phyloP scores from a whole-genome alignment of 2,329 filamentous ascomycete genomes.

The Anthostomella pinea region DNA sequence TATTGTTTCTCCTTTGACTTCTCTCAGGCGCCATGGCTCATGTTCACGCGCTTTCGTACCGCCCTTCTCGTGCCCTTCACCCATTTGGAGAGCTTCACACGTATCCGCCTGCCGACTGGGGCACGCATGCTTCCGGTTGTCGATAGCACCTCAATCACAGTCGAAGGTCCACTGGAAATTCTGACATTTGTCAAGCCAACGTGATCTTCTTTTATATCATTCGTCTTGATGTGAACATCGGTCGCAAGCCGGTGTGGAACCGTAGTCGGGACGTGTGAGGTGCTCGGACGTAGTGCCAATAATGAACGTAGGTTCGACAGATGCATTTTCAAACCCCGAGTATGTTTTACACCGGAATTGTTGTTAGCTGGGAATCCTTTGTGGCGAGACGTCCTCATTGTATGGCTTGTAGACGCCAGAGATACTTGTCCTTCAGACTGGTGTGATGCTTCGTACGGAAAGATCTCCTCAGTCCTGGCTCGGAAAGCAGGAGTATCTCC shows the following conservation, averaged over 20 bases:
- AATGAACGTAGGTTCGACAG: constrained; percentile 26
- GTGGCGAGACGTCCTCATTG: constrained; percentile 8
- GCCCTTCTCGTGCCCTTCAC: constrained; percentile 24
- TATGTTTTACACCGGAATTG: constrained; percentile 9
- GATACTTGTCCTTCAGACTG: constrained; percentile 6
- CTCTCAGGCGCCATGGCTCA: constrained; percentile 10
- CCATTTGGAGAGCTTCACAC: constrained; percentile 27
- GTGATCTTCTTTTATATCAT: constrained; percentile 1
- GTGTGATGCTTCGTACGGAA: constrained; percentile 2
- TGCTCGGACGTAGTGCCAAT: constrained; percentile 11
- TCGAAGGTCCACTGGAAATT: constrained; percentile 7
- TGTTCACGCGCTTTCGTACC: constrained; percentile 20
- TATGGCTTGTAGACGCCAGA: constrained; percentile 4
- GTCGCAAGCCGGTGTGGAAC: background rate
- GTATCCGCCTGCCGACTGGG: constrained; percentile 23
- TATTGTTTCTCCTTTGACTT: constrained; percentile 7
- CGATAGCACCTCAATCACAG: constrained; percentile 6
- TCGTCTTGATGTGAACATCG: background rate
- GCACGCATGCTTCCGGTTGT: constrained; percentile 5
- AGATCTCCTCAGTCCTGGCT: background rate
- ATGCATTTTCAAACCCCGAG: constrained; percentile 23
- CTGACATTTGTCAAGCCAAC: constrained; percentile 10
- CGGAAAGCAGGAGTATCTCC: background rate
- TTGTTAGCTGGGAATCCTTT: constrained; percentile 5
- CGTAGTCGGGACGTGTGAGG: constrained; percentile 1